phyloP scores from a whole-genome alignment of 78 protist genomes.

The Dictyostelium brefeldianum region DNA sequence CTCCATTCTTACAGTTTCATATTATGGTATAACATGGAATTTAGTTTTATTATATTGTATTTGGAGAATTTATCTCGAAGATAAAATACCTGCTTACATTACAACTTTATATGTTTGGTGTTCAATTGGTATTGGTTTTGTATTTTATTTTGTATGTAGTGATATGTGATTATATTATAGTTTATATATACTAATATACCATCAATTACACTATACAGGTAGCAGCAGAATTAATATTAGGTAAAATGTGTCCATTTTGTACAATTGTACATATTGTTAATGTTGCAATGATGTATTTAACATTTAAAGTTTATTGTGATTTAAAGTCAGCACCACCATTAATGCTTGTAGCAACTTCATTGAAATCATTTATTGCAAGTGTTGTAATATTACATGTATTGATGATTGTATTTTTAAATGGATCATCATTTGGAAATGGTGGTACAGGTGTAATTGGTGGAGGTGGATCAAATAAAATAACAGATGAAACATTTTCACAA shows the following conservation, averaged over 20 bases:
- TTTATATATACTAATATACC: not conserved
- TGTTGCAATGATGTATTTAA: slow-evolving; percentile 38
- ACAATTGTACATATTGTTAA: slow-evolving; percentile 66
- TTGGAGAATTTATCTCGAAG: slow-evolving; percentile 16
- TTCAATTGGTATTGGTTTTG: slow-evolving; percentile 74
- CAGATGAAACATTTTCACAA: slow-evolving; percentile 23
- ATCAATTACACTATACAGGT: not conserved
- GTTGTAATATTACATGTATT: not conserved
- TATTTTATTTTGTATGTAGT: slow-evolving; percentile 56
- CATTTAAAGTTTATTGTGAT: slow-evolving; percentile 35
- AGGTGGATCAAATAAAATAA: not conserved
- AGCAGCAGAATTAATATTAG: slow-evolving; percentile 68
- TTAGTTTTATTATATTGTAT: slow-evolving; percentile 13
- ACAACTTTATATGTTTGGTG: slow-evolving; percentile 56
- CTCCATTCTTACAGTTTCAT: not conserved
- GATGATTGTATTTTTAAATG: not conserved
- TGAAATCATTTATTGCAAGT: not conserved
- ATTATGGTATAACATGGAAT: slow-evolving; percentile 73
- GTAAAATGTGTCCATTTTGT: slow-evolving; percentile 76
- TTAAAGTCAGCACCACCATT: slow-evolving; percentile 32
- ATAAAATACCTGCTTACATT: slow-evolving; percentile 26
- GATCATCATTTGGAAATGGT: not conserved
- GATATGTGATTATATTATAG: not conserved
- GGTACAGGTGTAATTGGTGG: not conserved
- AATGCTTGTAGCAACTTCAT: not conserved